phyloP scores from a whole-genome alignment of 306 rosid species.

The Gynostemma pentaphyllum region DNA sequence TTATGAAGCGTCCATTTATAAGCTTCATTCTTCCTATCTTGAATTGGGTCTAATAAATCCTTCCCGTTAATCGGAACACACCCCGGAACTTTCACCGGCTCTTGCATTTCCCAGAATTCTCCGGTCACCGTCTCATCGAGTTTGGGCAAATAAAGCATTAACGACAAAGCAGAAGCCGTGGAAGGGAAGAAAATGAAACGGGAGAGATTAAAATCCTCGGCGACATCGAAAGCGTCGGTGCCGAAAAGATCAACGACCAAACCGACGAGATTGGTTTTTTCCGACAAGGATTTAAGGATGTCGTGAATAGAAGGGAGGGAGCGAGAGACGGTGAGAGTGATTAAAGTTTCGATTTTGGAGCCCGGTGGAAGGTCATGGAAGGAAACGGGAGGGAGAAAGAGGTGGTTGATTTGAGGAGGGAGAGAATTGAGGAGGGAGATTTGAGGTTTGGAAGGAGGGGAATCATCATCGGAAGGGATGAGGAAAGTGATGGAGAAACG shows the following conservation, averaged over 20 bases:
- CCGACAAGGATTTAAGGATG: not conserved
- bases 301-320: constrained; percentile 16
- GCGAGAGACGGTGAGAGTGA: constrained; percentile 29
- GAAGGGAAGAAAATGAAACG: constrained; percentile 36
- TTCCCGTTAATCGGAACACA: constrained; percentile 34
- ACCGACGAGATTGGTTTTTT: constrained; percentile 7
- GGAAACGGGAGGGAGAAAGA: constrained; percentile 29
- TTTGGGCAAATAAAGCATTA: constrained; percentile 24
- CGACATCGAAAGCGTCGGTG: constrained; percentile 44
- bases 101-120: constrained; percentile 34
- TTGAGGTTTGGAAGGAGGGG: constrained; percentile 44
- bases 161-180: constrained; percentile 27
- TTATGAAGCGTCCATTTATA: constrained; percentile 35
- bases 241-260: constrained; percentile 45
- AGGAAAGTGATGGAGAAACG: constrained; percentile 27
- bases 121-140: constrained; percentile 26
- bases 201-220: constrained; percentile 25
- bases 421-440: constrained; percentile 26
- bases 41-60: constrained; percentile 42
- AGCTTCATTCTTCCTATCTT: constrained; percentile 39
- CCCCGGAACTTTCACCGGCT: constrained; percentile 51
- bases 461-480: constrained; percentile 38
- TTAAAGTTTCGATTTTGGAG: constrained; percentile 21
- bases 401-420: constrained; percentile 16
- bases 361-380: constrained; percentile 20